These are phyloP conservation scores for Neoarthrinium moseri DNA, from an alignment of 2,329 filamentous ascomycete species.

Conservation along the genomic window DNA sequence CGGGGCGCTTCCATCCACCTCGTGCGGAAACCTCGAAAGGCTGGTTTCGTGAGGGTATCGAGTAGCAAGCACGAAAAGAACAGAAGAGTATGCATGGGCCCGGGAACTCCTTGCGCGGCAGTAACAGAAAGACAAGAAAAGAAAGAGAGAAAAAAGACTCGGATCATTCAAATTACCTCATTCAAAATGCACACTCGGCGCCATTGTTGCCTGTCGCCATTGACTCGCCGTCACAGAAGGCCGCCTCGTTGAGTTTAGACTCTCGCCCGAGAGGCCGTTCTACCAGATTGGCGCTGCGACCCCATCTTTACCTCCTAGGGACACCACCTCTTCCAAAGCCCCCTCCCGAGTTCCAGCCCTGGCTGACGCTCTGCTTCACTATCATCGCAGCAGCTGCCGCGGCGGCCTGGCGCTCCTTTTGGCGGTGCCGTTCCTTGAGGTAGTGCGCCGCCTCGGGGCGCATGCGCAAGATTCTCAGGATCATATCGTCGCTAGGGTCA, in stretches of 20 bases:
- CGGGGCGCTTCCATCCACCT: no score
- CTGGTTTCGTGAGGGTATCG: constrained; percentile 26
- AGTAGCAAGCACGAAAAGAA: constrained; percentile 9
- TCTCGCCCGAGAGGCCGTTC: no score
- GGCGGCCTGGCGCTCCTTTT: constrained; percentile 90
- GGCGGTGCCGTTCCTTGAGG: constrained; percentile 83
- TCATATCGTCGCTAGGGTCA: constrained; percentile 97
- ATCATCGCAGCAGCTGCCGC: constrained; percentile 91
- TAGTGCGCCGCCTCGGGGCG: constrained; percentile 85
- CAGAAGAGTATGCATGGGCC: neutral
- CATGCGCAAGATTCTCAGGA: constrained; percentile 92
- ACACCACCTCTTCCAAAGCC: constrained; percentile 37
- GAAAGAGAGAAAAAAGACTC: neutral
- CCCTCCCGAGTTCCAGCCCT: constrained; percentile 50
- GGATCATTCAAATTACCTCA: neutral
- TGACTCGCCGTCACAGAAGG: no score
- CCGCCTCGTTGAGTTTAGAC: no score
- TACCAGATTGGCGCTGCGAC: no score
- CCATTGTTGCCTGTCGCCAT: neutral
- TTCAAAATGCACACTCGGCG: neutral
- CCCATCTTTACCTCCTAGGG: constrained; percentile 43
- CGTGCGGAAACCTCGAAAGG: constrained; percentile 23
- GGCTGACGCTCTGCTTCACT: constrained; percentile 80
- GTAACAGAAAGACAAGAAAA: neutral
- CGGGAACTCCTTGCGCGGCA: neutral